Percentiles rank a stretch among this genome's conserved stretches.
Evolutionary conservation across 495 filamentous ascomycete species (phyloP).

Genomic region (Eremomyces bilateralis): DNA sequence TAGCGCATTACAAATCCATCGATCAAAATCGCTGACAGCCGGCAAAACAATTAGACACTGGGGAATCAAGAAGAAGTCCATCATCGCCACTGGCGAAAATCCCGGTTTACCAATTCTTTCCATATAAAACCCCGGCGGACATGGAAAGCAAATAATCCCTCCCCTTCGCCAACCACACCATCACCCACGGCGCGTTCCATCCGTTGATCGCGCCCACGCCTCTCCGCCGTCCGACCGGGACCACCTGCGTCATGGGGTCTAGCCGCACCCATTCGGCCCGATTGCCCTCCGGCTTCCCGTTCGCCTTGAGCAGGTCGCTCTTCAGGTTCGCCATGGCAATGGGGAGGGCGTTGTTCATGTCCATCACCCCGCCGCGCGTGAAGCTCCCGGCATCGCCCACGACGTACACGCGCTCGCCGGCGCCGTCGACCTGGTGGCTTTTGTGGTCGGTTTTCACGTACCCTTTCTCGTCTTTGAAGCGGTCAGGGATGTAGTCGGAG

Average conservation of each 20-base stretch:
- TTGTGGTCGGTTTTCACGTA: constrained; percentile 22
- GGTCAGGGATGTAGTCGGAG: constrained; percentile 19
- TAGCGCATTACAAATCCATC: no score
- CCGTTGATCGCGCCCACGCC: constrained; percentile 36
- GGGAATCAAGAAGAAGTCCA: no score
- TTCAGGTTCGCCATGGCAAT: constrained; percentile 25
- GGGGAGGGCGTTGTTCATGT: constrained; percentile 21
- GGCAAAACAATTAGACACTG: no score
- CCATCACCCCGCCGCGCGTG: constrained; percentile 17
- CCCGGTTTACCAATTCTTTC: constrained; percentile 31
- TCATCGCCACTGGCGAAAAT: no score
- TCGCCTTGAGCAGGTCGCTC: constrained; percentile 13
- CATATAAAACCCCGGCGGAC: constrained; percentile 25
- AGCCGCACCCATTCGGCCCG: no score
- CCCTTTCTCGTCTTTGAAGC: constrained; percentile 17
- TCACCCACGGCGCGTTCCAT: constrained; percentile 27
- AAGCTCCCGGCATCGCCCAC: constrained; percentile 21
- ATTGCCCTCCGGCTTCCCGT: constrained; percentile 5
- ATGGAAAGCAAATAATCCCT: constrained; percentile 37
- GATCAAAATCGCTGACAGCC: no score
- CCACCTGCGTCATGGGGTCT: constrained; percentile 24
- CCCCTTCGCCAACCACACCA: constrained; percentile 39
- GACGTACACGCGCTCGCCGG: constrained; percentile 26
- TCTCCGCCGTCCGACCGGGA: constrained; percentile 30
- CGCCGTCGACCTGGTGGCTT: constrained; percentile 26